Evolutionary conservation across 1,139 yeast species (phyloP), one percentile per base, ranked within the genome.

Genomic region (Geotrichum phurueaensis): DNA sequence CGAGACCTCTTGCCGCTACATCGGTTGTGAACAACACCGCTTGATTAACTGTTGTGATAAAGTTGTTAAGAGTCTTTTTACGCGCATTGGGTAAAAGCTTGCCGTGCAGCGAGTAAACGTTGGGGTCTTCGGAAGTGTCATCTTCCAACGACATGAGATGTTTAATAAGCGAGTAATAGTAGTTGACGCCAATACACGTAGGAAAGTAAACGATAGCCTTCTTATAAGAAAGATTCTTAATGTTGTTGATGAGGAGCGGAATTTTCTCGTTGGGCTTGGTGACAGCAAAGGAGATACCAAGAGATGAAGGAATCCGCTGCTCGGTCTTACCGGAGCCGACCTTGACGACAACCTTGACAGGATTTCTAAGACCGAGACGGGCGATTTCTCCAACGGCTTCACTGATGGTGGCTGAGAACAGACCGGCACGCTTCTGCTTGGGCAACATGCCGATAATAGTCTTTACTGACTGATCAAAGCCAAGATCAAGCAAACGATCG

Each of bases 381-480:
- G 74, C 74, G 52, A 75, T 67, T 52, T 73, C 72, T 15, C 69
- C 68, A 5, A 75, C 91, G 0, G 96, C 96, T 56, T 89, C 84
- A 1, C 89, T 82, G 54, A 92, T 83, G 0, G 98, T 92, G 1
- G 98, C 98, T 1, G 96, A 89, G 71, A 91, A 92, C 39, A 92
- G 77, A 0, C 99, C 99, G 0, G 96, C 91, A 69, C 99, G 81
- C 69, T 96, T 83, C 75, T 94, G 99, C 68, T 89, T 87, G 0
- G 99, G 97, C 49, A 92, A 76, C 55, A 80, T 75, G 57, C 82
- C 80, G 54, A 91, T 78, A 36, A 91, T 88, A 48, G 80, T 76
- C 48, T 85, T 83, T 20, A 89, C 85, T 61, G 89, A 91, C 58
- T 78, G 78, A 49, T 83, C 84, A 71, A 92, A 92, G 47, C 94